Base-by-base conservation (phyloP, 495 filamentous ascomycete genomes). In the Talaromyces liani region DNA sequence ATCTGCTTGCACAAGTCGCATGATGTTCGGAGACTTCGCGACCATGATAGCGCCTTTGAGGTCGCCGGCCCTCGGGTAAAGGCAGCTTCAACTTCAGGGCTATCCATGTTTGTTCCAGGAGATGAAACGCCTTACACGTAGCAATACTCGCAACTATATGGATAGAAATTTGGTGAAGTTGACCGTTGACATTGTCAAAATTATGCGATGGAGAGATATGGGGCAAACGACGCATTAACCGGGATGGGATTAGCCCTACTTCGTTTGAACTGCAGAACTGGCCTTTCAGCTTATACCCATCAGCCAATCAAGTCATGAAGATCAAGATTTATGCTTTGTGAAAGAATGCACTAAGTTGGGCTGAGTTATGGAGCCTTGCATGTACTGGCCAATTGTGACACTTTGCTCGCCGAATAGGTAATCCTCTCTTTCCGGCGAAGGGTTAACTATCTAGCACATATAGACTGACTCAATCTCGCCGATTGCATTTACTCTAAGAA, bases 1-100 rank as follows among this genome's bases (percentile, higher is more conserved):
- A 60, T 60, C 36, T 60, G 58, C 16, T 60, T 60, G 39, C 58
- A 60, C 39, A 47, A n/a, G 24, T 60, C 58, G 20, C 58, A 60
- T 20, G 58, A 60, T 41, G 58, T 60, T 47, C 58, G 58, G 10
- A 16, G 58, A 47, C 20, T 47, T 60, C 49, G 33, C 18, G 58
- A 45, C 39, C 34, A 41, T 41, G 58, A 31, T 8, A 47, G 58
- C 36, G 18, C 12, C 58, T 45, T 60, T 58, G 27, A 14, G 18
- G 31, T 36, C 56, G 14, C 18, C 31, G 27, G 18, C 2, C 39
- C 39, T 29, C 24, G 36, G 36, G 39, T 45, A 4, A 31, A 41
- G 18, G 18, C 24, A 9, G 14, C 36, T 45, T 5, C 18, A 7
- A 20, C 1, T 29, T 45, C 20, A 25, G 1, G 7, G 16, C 36